Evolutionary conservation across 495 filamentous ascomycete species (phyloP), one percentile per base, ranked within the genome.

Genomic region (Podospora didyma): DNA sequence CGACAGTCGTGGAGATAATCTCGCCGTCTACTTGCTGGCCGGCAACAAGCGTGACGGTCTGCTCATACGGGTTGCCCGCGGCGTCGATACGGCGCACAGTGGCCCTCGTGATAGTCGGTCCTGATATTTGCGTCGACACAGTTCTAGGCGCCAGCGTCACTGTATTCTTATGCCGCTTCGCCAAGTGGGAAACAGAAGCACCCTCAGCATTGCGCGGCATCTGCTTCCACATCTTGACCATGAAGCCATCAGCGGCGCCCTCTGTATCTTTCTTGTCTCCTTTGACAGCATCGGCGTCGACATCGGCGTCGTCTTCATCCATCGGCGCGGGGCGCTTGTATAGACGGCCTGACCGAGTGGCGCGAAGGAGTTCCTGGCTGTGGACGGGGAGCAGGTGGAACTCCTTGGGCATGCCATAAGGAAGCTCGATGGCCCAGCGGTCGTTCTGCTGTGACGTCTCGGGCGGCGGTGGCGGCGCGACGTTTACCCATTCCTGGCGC

Each of bases 1-100:
- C 71, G 3, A 78, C 64, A 0, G 67, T 75, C 17, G 87, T 85
- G 10, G 83, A 74, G 31, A 86, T 80, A 23, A 96, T 81, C 59
- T 96, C 89, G 44, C 89, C 89, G 50, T 93, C 89, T 2, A 96
- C 83, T 3, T 76, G 79, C 68, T 93, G 89, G 0, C 92, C 92
- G 55, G 92, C 89, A 3, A 85, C 81, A 5, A 94, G 82, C 49
- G 89, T 86, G 9, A 91, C 85, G 57, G 93, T 90, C 67, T 89
- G 88, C 21, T 92, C 82, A 49, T 85, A 88, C 14, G 87, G 81
- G 63, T 91, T 90, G 20, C 92, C 92, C 2, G 83, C 83, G 0
- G 87, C 83, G 63, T 95, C 89, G 7, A 84, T 75, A 53, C 88
- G 84, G 61, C 86, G 83, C 47, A 96, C 88, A 52, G 85, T 94